phyloP scores from a whole-genome alignment of 2,329 filamentous ascomycete species.

The Incumbomyces lentus region DNA sequence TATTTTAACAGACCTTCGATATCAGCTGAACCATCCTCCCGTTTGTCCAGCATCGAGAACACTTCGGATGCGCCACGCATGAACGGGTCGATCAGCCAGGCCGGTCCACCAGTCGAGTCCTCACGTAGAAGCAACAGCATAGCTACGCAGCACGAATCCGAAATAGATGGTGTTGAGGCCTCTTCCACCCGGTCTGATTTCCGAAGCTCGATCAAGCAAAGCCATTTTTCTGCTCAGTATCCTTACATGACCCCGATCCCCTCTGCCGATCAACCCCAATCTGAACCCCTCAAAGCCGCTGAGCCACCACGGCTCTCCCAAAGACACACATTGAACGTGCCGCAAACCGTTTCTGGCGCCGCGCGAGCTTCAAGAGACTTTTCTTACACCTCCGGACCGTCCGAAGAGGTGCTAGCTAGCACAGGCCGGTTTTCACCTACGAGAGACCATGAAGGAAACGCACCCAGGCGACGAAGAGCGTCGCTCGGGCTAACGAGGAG shows the following conservation, averaged over 20 bases:
- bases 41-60: slow-evolving; percentile 18
- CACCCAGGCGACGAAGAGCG: slow-evolving; percentile 54
- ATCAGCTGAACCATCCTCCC: slow-evolving; percentile 17
- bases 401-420: slow-evolving; percentile 53
- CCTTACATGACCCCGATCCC: slow-evolving; percentile 50
- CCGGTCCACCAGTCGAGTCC: slow-evolving; percentile 23
- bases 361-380: slow-evolving; percentile 60
- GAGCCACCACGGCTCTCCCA: slow-evolving; percentile 57
- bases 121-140: slow-evolving; percentile 22
- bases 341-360: slow-evolving; percentile 51
- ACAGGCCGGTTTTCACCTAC: slow-evolving; percentile 76
- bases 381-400: slow-evolving; percentile 28
- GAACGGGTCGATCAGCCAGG: not conserved
- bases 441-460: slow-evolving; percentile 25
- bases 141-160: slow-evolving; percentile 11
- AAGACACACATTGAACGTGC: slow-evolving; percentile 80
- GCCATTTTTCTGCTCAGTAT: slow-evolving; percentile 24
- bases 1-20: slow-evolving; percentile 22
- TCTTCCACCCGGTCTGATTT: not conserved
- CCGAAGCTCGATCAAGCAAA: not conserved
- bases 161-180: not conserved
- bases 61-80: slow-evolving; percentile 9
- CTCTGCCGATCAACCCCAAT: slow-evolving; percentile 12
- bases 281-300: slow-evolving; percentile 39
- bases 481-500: slow-evolving; percentile 76